Base-by-base conservation (phyloP, 139 green algal species). In the Pleodorina starrii region DNA sequence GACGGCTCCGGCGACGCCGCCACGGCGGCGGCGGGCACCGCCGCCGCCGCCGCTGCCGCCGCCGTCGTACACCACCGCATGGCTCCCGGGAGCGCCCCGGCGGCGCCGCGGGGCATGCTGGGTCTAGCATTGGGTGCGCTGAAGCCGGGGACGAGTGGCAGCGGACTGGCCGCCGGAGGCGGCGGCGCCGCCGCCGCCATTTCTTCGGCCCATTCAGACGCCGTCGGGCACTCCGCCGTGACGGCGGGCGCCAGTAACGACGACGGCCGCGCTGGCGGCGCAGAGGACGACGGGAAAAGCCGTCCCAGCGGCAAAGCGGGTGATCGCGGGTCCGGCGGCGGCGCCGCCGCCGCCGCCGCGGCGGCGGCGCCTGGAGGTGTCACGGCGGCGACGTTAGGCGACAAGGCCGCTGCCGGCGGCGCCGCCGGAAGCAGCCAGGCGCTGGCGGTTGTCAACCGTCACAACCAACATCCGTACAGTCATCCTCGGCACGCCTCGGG, bases 101-200 rank as follows among this genome's bases (percentile, higher is more conserved):
- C 86, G 29, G 86, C 74, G 27, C 86, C 86, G 36, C 60, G 86
- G 21, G 86, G 86, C 17, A 90, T 90, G 86, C 66, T 90, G 48
- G 86, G 86, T 0, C 75, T 90, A 17, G 86, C 86, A 16, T 54
- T 90, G 60, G 44, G 46, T 5, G 74, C 76, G 19, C 32, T 85
- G 16, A 73, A 90, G 50, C 85, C 79, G 4, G 73, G 59, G n/a
- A 78, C 48, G 21, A 51, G 54, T 42, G 25, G 48, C 21, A 73
- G 69, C 59, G 69, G 48, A n/a, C 68, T 43, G 9, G 36, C 60
- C 81, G 63, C 4, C 50, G 46, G 50, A 23, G 50, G 76, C 76
- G 76, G 50, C 73, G 42, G 10, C 40, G 46, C 46, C 32, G 29
- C 51, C 21, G 50, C 84, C 57, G 68, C 35, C 84, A 57, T 0